These are phyloP conservation scores for Macrophomina phaseolina DNA, from an alignment of 2,329 filamentous ascomycete genomes.

Conservation along the genomic window DNA sequence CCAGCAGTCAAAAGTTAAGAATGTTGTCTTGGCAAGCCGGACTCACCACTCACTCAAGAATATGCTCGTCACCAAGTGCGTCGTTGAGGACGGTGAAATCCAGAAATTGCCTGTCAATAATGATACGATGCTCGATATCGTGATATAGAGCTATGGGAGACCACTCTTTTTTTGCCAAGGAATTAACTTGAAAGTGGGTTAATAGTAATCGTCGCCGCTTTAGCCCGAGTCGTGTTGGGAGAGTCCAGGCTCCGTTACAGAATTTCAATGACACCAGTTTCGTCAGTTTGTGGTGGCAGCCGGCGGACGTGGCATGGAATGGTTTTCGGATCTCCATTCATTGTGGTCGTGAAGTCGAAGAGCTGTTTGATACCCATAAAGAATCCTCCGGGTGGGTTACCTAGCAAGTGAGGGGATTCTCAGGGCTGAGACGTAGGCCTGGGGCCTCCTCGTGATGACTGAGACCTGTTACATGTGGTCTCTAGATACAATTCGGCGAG, in stretches of 20 bases:
- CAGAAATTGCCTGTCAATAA: neutral
- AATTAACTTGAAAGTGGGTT: neutral
- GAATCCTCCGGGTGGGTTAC: no score
- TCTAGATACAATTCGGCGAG: no score
- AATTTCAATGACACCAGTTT: neutral
- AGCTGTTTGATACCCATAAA: no score
- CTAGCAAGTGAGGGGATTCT: no score
- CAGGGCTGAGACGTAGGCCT: no score
- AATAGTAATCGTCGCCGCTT: neutral
- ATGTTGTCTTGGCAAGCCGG: neutral
- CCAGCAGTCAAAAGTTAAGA: no score
- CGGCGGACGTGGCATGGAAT: neutral
- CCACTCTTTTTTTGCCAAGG: neutral
- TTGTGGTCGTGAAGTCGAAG: neutral
- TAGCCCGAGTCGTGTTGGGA: neutral
- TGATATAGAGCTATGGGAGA: neutral
- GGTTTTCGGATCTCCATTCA: neutral
- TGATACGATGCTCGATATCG: neutral
- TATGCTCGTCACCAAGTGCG: neutral
- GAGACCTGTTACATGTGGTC: no score
- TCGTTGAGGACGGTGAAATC: slow-evolving; percentile 6
- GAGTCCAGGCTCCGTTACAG: neutral
- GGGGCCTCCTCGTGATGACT: no score
- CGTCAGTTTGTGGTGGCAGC: neutral
- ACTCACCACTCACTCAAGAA: neutral